Evolutionary conservation across 1,284 basidiomycete genomes (phyloP).

Genomic region (Pascua guehoae): DNA sequence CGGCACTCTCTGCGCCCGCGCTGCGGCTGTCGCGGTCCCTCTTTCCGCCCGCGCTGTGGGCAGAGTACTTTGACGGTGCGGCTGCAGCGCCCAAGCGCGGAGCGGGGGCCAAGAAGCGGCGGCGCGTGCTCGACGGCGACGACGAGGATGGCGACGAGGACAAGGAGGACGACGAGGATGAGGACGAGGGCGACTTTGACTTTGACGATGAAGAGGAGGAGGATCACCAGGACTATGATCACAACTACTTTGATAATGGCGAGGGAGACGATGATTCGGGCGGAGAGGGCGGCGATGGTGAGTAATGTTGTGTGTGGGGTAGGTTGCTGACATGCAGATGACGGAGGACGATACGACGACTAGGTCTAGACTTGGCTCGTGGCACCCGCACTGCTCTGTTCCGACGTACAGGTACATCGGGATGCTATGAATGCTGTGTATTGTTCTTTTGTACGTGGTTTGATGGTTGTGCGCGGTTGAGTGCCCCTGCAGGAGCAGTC

Average conservation of each 20-base stretch:
- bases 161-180: conserved; percentile 11
- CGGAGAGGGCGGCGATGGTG: conserved; percentile 4
- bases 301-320: not conserved
- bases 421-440: too few relatives aligned
- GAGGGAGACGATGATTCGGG: conserved; percentile 38
- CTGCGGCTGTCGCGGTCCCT: conserved; percentile 35
- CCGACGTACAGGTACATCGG: too few relatives aligned
- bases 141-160: conserved; percentile 9
- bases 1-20: conserved; percentile 34
- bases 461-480: too few relatives aligned
- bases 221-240: conserved; percentile 50
- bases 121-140: conserved; percentile 9
- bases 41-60: conserved; percentile 46
- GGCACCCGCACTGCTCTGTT: too few relatives aligned
- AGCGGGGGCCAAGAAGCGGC: conserved; percentile 5
- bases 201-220: conserved; percentile 43
- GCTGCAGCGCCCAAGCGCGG: not conserved
- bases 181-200: conserved; percentile 39
- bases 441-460: too few relatives aligned
- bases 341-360: conserved; percentile 10
- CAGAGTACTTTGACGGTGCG: conserved; percentile 41
- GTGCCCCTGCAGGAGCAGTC: too few relatives aligned
- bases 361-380: not conserved
- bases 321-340: conserved; percentile 4
- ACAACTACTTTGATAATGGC: conserved; percentile 50